Evolutionary conservation across 2,329 filamentous ascomycete species (phyloP).

Genomic region (Botrytis tulipae): DNA sequence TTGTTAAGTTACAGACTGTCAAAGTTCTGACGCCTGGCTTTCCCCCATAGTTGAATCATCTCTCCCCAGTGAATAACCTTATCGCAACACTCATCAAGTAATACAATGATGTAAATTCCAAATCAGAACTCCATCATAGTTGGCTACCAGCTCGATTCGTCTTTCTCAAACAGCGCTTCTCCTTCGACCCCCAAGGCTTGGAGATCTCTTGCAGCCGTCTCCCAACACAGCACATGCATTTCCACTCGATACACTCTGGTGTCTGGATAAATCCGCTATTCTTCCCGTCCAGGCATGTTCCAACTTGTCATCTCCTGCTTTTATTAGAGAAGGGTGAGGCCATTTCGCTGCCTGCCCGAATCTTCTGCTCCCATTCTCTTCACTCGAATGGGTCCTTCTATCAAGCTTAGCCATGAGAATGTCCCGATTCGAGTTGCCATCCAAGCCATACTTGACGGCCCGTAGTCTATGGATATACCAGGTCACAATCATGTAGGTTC

Average conservation of each 20-base stretch:
- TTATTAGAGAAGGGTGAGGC: neutral
- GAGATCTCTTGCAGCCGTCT: neutral
- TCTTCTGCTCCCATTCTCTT: neutral
- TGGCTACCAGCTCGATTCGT: neutral
- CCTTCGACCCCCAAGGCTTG: neutral
- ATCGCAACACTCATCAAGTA: neutral
- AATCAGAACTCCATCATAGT: neutral
- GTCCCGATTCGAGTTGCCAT: neutral
- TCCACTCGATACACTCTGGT: constrained; percentile 8
- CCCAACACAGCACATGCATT: neutral
- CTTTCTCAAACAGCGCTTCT: neutral
- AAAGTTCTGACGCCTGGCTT: neutral
- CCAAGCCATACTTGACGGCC: neutral
- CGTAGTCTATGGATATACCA: constrained; percentile 1
- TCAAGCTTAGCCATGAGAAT: neutral
- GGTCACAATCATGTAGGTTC: neutral
- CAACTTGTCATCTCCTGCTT: neutral
- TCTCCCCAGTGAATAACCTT: neutral
- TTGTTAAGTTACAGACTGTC: neutral
- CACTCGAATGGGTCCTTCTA: neutral
- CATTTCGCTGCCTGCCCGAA: neutral
- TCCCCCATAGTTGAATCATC: neutral
- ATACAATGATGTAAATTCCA: neutral
- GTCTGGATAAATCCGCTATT: neutral
- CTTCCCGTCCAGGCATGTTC: neutral